Evolutionary conservation across 2,329 filamentous ascomycete species (phyloP).

Genomic region (Trichoderma breve): DNA sequence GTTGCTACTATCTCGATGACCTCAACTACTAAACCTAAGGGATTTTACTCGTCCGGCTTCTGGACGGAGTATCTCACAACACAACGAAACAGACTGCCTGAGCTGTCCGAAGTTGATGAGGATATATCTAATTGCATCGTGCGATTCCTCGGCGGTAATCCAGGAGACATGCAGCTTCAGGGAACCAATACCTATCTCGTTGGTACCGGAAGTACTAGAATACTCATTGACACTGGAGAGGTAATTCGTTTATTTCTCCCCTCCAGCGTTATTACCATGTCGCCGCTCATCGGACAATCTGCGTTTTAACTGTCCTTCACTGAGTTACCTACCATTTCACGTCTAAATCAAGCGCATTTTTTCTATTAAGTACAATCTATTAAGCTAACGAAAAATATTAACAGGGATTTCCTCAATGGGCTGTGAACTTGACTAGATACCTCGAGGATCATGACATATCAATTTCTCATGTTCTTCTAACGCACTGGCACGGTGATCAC

Average conservation of each 20-base stretch:
- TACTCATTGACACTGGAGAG: slow-evolving; percentile 13
- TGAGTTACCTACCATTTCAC: too few species aligned
- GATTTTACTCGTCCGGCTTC: background rate
- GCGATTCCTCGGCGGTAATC: background rate
- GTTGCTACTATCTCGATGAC: background rate
- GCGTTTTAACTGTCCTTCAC: background rate
- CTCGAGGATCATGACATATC: background rate
- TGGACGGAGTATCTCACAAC: background rate
- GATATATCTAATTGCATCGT: background rate
- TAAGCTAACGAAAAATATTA: background rate
- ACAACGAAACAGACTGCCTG: background rate
- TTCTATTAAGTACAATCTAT: background rate
- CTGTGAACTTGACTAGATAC: background rate
- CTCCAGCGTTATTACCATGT: too few species aligned
- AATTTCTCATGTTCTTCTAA: slow-evolving; percentile 55
- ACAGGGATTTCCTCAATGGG: background rate
- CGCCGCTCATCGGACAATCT: background rate
- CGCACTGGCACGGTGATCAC: slow-evolving; percentile 76
- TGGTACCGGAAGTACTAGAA: slow-evolving; percentile 1
- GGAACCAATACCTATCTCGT: slow-evolving; percentile 20
- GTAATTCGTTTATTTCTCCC: too few species aligned
- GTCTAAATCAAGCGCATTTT: background rate
- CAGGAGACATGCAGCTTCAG: slow-evolving; percentile 2
- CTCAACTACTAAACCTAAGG: background rate
- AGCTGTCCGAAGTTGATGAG: background rate